phyloP scores from a whole-genome alignment of 1,139 yeast species.

The Arxiozyma telluris region DNA sequence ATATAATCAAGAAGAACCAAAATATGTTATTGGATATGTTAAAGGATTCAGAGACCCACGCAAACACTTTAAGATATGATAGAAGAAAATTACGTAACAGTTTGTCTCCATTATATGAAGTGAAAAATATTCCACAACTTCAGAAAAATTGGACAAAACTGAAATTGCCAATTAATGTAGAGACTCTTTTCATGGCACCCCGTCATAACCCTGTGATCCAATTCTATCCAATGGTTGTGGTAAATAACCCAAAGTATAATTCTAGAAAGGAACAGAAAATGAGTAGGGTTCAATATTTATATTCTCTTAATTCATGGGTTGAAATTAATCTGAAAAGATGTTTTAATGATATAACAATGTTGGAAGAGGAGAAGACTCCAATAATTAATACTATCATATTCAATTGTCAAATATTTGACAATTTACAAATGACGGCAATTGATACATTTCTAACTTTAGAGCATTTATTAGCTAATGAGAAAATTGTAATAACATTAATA shows the following conservation, averaged over 20 bases:
- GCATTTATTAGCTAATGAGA: slow-evolving; percentile 10
- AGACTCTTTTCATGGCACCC: slow-evolving; percentile 5
- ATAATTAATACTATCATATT: slow-evolving; percentile 7
- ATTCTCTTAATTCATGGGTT: slow-evolving; percentile 10
- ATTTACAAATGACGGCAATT: slow-evolving; percentile 5
- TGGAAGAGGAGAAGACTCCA: neutral
- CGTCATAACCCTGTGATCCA: neutral
- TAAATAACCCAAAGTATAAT: neutral
- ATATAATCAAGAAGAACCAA: slow-evolving; percentile 7
- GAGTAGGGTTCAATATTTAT: neutral
- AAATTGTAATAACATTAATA: slow-evolving; percentile 8
- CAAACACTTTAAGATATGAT: neutral
- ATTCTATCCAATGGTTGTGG: neutral
- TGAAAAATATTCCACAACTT: slow-evolving; percentile 16
- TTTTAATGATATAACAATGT: slow-evolving; percentile 9
- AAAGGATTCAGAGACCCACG: neutral
- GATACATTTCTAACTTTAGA: slow-evolving; percentile 12
- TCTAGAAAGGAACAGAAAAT: neutral
- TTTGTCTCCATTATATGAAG: slow-evolving; percentile 5
- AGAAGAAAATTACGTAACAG: neutral
- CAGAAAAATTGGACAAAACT: slow-evolving; percentile 13
- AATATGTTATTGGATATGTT: slow-evolving; percentile 1
- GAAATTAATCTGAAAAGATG: slow-evolving; percentile 11
- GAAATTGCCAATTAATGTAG: slow-evolving; percentile 17
- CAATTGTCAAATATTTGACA: slow-evolving; percentile 10